Conservation (phyloP, 2,329 filamentous ascomycete species). For the Penicillium sp. region DNA sequence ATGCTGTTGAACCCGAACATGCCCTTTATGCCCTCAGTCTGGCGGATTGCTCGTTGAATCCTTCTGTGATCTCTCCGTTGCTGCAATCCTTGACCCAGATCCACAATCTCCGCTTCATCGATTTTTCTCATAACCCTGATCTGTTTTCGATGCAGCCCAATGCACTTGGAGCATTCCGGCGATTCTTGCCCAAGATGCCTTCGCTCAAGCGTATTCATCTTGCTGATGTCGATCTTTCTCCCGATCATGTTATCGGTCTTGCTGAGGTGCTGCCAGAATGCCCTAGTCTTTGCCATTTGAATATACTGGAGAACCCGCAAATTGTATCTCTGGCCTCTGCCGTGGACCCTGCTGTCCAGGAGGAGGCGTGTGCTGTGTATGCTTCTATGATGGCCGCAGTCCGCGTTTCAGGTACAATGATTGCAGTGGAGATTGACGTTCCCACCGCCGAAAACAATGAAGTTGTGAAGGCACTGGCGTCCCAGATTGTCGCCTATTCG, state of each 20-base stretch:
- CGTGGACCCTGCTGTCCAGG: slow-evolving; percentile 75
- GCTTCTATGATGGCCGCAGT: slow-evolving; percentile 87
- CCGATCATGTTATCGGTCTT: slow-evolving; percentile 86
- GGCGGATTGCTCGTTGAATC: slow-evolving; percentile 78
- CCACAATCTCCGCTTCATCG: slow-evolving; percentile 78
- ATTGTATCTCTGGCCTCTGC: slow-evolving; percentile 70
- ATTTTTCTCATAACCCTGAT: slow-evolving; percentile 84
- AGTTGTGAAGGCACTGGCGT: slow-evolving; percentile 24
- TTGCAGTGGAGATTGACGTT: slow-evolving; percentile 90
- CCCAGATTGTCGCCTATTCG: slow-evolving; percentile 55
- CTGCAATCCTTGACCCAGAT: slow-evolving; percentile 72
- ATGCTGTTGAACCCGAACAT: slow-evolving; percentile 45
- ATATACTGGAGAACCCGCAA: slow-evolving; percentile 73
- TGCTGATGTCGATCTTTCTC: slow-evolving; percentile 76
- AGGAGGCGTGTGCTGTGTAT: slow-evolving; percentile 92
- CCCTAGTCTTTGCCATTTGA: slow-evolving; percentile 78
- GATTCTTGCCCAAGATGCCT: slow-evolving; percentile 79
- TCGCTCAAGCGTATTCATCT: slow-evolving; percentile 83
- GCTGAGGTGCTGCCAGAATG: slow-evolving; percentile 89
- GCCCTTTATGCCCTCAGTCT: slow-evolving; percentile 80
- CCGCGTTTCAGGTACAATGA: slow-evolving; percentile 76
- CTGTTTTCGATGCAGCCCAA: slow-evolving; percentile 75
- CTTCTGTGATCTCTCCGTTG: slow-evolving; percentile 70
- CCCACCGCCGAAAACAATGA: slow-evolving; percentile 81
- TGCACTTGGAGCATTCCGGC: slow-evolving; percentile 72